Evolutionary conservation across 768 basidiomycete species (phyloP), one percentile per base, ranked within the genome.

Genomic region (Cystofilobasidium ferigula): DNA sequence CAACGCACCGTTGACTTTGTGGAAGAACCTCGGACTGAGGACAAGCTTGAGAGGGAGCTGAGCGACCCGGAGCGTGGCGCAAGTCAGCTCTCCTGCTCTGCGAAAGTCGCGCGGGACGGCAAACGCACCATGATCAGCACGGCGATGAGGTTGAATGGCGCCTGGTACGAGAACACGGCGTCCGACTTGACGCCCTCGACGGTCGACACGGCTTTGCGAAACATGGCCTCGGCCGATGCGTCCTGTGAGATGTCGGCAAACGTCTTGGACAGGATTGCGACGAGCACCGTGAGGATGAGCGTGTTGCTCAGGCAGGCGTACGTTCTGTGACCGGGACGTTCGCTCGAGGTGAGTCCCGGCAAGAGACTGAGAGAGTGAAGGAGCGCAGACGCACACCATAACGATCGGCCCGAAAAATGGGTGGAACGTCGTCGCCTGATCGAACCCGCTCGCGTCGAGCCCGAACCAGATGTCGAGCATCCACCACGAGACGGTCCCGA

Each of bases 221-320:
- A 97, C 91, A 95, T 91, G 2, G 88, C 88, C 88, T 94, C 69
- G 26, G 58, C 58, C 14, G 58, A 28, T 8, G 51, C 95, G 76
- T 97, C 91, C 70, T 89, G 86, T 69, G 86, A 93, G 71, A 98
- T 90, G 9, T 82, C 88, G 0, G 93, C 85, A 74, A 99, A 99
- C 0, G 95, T 97, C 73, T 97, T 89, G 8, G 90, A 90, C 30
- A 99, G 79, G 57, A 98, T 97, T 6, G 74, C 73, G 45, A 78
- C 70, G 9, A 76, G 71, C 5, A 72, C 71, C 13, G 95, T 98
- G 45, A 98, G 80, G 13, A 99, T 58, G 18, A 68, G 77, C 0
- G 92, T 97, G 72, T 95, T 95, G 70, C 88, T 91, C 71, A 97
- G 73, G 73, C 90, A 89, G 8, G 92, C 91, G 73, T 92, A 97